Base-by-base conservation (phyloP, 2,329 filamentous ascomycete genomes). In the Diaporthe ampelina region DNA sequence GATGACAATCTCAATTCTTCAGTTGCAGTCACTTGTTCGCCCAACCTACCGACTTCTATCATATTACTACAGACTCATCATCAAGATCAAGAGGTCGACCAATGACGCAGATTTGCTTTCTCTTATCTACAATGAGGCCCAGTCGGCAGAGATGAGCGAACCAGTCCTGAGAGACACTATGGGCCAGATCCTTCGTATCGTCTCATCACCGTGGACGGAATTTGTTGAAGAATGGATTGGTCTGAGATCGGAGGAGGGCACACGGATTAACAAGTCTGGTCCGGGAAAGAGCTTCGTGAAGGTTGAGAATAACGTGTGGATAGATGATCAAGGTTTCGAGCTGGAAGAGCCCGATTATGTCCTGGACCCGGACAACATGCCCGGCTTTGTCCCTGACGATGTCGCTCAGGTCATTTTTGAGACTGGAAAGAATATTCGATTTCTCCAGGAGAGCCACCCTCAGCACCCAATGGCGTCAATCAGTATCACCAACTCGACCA, bases 381-480 rank as follows among this genome's bases (percentile, higher is more conserved):
- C 94, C 0, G 85, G 87, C 2, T 97, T 97, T 77, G 87, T 97
- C 58, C 89, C 92, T 0, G 81, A 85, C 7, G 94, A 97, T 73
- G 89, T 95, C 77, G 92, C 91, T 4, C 88, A 89, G 68, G 85
- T 88, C 7, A 90, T 97, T n/a, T 95, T 96, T 77, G 94, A 97
- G 80, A 93, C 92, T 4, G 95, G 94, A 5, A 90, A 89, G 78
- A 96, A 93, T 80, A 83, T 97, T 63, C 90, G 93, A 10, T 91
- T 97, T 71, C 86, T 97, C 63, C 90, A 91, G 77, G 85, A 86
- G 29, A 91, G 93, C 77, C 93, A 97, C 80, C 89, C 94, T 7
- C 86, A 91, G 2, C 94, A 97, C 80, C 91, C 92, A 0, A 84
- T 97, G 56, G 89, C 90, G 19, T 75, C 67, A 11, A 59, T 50